phyloP scores from a whole-genome alignment of 345 rosid species.

The Anacardium occidentale region DNA sequence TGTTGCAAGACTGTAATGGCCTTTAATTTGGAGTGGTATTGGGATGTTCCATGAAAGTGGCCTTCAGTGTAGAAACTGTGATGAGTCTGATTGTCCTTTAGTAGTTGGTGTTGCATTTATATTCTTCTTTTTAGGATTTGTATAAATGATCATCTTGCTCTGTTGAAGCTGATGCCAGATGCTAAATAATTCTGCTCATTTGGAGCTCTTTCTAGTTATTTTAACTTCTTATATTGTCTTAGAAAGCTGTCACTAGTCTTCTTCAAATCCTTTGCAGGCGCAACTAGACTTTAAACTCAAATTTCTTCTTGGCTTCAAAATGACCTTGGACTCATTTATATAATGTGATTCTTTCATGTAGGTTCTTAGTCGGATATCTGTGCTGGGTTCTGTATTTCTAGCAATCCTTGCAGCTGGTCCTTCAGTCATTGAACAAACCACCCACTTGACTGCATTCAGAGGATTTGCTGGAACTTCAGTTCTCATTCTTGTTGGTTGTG shows the following conservation, averaged over 20 bases:
- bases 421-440: constrained; percentile 74
- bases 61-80: background rate
- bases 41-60: background rate
- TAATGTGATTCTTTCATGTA: constrained; percentile 23
- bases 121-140: too few relatives aligned
- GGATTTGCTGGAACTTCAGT: constrained; percentile 99
- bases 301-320: constrained; percentile 22
- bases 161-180: background rate
- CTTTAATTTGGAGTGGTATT: background rate
- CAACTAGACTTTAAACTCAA: background rate
- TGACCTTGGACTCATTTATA: constrained; percentile 2
- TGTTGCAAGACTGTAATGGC: background rate
- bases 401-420: constrained; percentile 99
- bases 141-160: too few relatives aligned
- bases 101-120: background rate
- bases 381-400: constrained; percentile 80
- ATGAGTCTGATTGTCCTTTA: background rate
- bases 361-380: constrained; percentile 97
- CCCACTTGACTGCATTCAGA: constrained; percentile 94
- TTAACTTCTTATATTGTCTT: background rate
- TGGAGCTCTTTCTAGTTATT: background rate
- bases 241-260: background rate
- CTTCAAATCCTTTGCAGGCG: constrained; percentile 10
- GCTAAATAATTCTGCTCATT: background rate
- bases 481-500: constrained; percentile 98